Percentiles rank a stretch among this genome's conserved stretches.
Evolutionary conservation across 148 eudicot species (phyloP).

Genomic region (Linanthus parryae): DNA sequence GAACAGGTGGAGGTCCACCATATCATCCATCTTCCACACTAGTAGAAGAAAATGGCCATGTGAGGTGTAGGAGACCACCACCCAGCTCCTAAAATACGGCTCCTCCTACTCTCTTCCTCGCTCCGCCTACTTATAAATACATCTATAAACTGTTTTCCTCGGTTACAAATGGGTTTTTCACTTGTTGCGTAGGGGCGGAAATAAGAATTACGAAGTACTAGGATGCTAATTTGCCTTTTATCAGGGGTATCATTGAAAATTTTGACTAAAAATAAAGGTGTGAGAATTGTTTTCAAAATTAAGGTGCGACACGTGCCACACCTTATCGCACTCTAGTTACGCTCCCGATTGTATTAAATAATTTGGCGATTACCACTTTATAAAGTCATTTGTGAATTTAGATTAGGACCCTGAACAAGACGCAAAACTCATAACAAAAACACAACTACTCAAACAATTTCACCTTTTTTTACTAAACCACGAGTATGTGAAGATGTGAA

Average conservation of each 20-base stretch:
- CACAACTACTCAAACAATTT: too few species aligned
- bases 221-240: not conserved
- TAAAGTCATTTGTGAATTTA: too few species aligned
- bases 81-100: slow-evolving; percentile 20
- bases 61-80: slow-evolving; percentile 51
- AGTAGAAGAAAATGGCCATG: slow-evolving; percentile 23
- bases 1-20: not conserved
- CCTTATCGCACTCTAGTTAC: too few species aligned
- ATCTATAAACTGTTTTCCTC: not conserved
- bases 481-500: too few species aligned
- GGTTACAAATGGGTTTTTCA: not conserved
- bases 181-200: not conserved
- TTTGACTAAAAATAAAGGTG: not conserved
- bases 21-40: not conserved
- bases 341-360: too few species aligned
- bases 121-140: too few species aligned
- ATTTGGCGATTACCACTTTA: too few species aligned
- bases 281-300: not conserved
- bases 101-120: too few species aligned
- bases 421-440: too few species aligned
- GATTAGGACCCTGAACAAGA: too few species aligned
- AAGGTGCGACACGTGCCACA: too few species aligned
- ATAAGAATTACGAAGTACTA: not conserved
- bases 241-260: not conserved
- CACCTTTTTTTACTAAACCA: too few species aligned